Evolutionary conservation across 495 filamentous ascomycete genomes (phyloP).

Genomic region (Talaromyces ruber): DNA sequence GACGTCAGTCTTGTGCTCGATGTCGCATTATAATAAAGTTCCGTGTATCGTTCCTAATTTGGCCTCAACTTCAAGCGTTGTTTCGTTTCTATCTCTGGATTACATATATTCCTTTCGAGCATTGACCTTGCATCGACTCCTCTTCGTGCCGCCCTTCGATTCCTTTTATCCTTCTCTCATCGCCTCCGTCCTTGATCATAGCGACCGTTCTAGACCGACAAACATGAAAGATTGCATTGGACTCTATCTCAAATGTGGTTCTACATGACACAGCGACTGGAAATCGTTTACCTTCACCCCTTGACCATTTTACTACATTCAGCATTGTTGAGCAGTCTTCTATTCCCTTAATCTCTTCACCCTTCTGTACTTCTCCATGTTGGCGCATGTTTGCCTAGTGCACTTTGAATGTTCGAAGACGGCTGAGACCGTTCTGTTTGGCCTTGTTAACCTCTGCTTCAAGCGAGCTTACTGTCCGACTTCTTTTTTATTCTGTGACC

Average conservation of each 20-base stretch:
- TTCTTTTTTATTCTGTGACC: neutral
- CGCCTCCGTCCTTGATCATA: constrained; percentile 7
- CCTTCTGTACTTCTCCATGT: constrained; percentile 14
- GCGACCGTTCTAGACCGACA: neutral
- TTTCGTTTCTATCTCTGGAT: constrained; percentile 17
- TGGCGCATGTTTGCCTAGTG: constrained; percentile 3
- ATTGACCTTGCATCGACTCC: constrained; percentile 11
- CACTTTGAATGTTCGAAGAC: neutral
- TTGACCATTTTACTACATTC: neutral
- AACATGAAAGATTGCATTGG: neutral
- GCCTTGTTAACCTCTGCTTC: constrained; percentile 18
- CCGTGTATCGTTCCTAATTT: neutral
- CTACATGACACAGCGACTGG: constrained; percentile 1
- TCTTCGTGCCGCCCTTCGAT: constrained; percentile 4
- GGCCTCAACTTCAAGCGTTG: constrained; percentile 26
- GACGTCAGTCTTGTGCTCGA: constrained; percentile 98
- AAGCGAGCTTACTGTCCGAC: constrained; percentile 4
- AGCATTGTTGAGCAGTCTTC: constrained; percentile 7
- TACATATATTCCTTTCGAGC: constrained; percentile 15
- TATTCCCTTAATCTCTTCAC: constrained; percentile 18
- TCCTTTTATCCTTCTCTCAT: constrained; percentile 10
- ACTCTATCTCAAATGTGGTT: neutral
- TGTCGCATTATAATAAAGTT: constrained; percentile 60
- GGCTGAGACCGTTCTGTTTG: constrained; percentile 8
- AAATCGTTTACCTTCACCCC: neutral